Percentiles rank a stretch among this genome's conserved stretches.
Evolutionary conservation across 306 rosid genomes (phyloP).

Genomic region (Oemleria cerasiformis): DNA sequence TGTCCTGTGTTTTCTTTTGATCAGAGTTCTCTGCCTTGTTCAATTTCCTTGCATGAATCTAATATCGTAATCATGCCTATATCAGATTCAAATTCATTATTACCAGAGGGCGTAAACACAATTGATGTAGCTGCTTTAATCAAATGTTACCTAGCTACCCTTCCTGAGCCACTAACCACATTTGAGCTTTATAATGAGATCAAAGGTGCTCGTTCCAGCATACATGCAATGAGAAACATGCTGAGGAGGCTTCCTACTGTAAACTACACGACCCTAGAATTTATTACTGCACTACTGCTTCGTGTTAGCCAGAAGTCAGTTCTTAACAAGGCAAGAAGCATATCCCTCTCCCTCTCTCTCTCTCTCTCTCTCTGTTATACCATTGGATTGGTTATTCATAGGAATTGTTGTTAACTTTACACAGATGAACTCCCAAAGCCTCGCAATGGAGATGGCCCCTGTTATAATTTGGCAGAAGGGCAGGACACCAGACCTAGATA

Average conservation of each 20-base stretch:
- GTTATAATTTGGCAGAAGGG: slow-evolving; percentile 80
- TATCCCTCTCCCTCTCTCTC: slow-evolving; percentile 11
- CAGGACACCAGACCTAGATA: slow-evolving; percentile 54
- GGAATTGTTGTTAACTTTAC: slow-evolving; percentile 26
- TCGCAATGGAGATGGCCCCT: slow-evolving; percentile 93
- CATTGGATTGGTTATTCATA: not conserved
- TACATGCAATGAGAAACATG: slow-evolving; percentile 66
- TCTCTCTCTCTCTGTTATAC: not conserved
- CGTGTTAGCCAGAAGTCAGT: slow-evolving; percentile 81
- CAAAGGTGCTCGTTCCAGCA: slow-evolving; percentile 69
- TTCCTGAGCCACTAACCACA: slow-evolving; percentile 90
- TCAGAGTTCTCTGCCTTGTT: slow-evolving; percentile 22
- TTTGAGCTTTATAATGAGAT: slow-evolving; percentile 75
- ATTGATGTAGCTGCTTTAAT: slow-evolving; percentile 77
- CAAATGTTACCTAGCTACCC: slow-evolving; percentile 90
- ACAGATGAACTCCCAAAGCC: slow-evolving; percentile 83
- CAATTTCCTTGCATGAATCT: slow-evolving; percentile 17
- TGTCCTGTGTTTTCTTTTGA: slow-evolving; percentile 3
- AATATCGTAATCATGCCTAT: slow-evolving; percentile 13
- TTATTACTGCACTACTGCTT: slow-evolving; percentile 73
- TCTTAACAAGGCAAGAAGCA: slow-evolving; percentile 2
- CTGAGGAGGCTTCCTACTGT: slow-evolving; percentile 80
- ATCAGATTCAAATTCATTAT: slow-evolving; percentile 64
- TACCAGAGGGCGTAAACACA: slow-evolving; percentile 83
- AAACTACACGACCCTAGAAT: slow-evolving; percentile 92